Evolutionary conservation across 257 asterid species (phyloP).

Genomic region (Eustoma russellianum): DNA sequence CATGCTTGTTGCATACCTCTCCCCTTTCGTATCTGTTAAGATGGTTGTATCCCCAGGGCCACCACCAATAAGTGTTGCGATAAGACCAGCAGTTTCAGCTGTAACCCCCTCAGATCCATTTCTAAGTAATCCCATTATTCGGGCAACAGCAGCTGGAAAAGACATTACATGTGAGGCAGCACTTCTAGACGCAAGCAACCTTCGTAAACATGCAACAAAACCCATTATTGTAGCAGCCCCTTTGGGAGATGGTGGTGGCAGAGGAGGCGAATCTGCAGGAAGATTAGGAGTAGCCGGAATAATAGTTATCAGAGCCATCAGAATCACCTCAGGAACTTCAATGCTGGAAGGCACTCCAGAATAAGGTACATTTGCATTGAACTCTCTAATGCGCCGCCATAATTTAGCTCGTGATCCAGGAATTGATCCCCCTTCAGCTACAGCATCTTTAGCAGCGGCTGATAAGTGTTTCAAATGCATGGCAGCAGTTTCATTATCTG

Average conservation of each 20-base stretch:
- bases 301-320: constrained; percentile 96
- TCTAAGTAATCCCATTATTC: constrained; percentile 93
- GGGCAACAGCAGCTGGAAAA: constrained; percentile 96
- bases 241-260: constrained; percentile 98
- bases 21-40: constrained; percentile 77
- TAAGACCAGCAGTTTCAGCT: constrained; percentile 76
- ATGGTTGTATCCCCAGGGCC: constrained; percentile 86
- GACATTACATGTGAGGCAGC: constrained; percentile 99
- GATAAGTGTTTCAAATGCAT: constrained; percentile 96
- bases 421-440: constrained; percentile 97
- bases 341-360: constrained; percentile 74
- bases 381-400: constrained; percentile 97
- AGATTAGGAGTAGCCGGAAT: constrained; percentile 95
- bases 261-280: constrained; percentile 92
- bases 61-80: constrained; percentile 93
- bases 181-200: constrained; percentile 81
- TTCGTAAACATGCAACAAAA: constrained; percentile 82
- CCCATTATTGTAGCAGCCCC: constrained; percentile 99
- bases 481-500: constrained; percentile 63
- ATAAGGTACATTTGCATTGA: constrained; percentile 88
- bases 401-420: constrained; percentile 99
- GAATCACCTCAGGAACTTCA: constrained; percentile 97
- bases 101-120: constrained; percentile 98
- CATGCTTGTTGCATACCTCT: constrained; percentile 89
- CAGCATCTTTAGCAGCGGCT: constrained; percentile 97